A percentile compares a stretch with the other conserved stretches of the same genome.
Evolutionary conservation across 805 yeast species (phyloP).

Genomic region (Yarrowia sp.): DNA sequence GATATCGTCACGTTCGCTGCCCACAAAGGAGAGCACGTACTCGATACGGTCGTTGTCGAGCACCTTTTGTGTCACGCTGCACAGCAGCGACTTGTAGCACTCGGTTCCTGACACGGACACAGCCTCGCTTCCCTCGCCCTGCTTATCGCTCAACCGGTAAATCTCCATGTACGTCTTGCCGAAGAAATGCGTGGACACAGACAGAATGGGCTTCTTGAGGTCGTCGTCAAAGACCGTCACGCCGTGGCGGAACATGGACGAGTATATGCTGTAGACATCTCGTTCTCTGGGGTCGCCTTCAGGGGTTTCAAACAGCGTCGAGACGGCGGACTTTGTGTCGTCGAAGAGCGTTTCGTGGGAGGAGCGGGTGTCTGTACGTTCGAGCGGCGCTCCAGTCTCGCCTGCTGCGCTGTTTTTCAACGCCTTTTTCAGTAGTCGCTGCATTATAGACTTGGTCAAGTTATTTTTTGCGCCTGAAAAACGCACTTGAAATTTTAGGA

Average conservation of each 20-base stretch:
- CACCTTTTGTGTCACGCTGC: conserved; percentile 16
- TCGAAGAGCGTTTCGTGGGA: conserved; percentile 19
- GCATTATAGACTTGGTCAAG: background rate
- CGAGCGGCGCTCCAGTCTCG: conserved; percentile 6
- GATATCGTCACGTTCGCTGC: background rate
- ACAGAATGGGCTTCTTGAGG: conserved; percentile 17
- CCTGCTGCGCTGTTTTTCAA: conserved; percentile 15
- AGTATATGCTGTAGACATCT: conserved; percentile 20
- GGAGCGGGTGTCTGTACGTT: conserved; percentile 4
- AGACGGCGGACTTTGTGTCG: conserved; percentile 12
- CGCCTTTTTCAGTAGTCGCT: conserved; percentile 22
- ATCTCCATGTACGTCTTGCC: conserved; percentile 26
- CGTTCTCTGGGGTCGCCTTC: conserved; percentile 17
- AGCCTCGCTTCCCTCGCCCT: background rate
- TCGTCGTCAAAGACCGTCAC: conserved; percentile 20
- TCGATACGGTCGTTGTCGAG: conserved; percentile 16
- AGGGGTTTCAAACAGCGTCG: conserved; percentile 21
- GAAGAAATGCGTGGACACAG: conserved; percentile 23
- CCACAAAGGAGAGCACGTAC: background rate
- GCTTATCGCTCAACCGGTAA: background rate
- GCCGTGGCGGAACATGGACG: conserved; percentile 12
- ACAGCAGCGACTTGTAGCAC: conserved; percentile 7
- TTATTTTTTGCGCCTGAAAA: conserved; percentile 16
- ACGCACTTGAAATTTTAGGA: conserved; percentile 17
- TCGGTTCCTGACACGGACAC: background rate